Percentiles rank a stretch among this genome's conserved stretches.
Evolutionary conservation across 108 stramenopile genomes (phyloP).

Genomic region (Skeletonema grethae): DNA sequence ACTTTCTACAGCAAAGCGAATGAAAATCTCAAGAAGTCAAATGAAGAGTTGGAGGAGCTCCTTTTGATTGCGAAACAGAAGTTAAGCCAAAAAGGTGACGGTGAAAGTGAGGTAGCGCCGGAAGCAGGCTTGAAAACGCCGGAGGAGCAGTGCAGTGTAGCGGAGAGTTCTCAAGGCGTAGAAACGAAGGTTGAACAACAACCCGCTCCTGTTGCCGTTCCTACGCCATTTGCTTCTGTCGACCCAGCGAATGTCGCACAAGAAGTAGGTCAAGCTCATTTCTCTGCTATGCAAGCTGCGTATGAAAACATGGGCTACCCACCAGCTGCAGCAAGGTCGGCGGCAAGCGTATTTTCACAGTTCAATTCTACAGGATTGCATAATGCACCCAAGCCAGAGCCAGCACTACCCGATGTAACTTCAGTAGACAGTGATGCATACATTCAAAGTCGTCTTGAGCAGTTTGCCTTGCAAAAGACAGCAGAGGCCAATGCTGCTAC

Average conservation of each 20-base stretch:
- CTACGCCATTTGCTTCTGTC: not conserved
- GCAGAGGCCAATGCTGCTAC: slow-evolving; percentile 36
- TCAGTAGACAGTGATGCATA: slow-evolving; percentile 15
- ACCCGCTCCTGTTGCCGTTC: not conserved
- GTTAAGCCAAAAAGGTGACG: slow-evolving; percentile 1
- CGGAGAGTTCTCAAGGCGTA: not conserved
- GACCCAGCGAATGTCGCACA: not conserved
- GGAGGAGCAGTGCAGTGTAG: not conserved
- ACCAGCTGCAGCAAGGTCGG: slow-evolving; percentile 1
- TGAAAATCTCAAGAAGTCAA: slow-evolving; percentile 22
- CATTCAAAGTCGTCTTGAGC: slow-evolving; percentile 22
- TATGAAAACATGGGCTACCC: slow-evolving; percentile 20
- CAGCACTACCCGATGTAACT: not conserved
- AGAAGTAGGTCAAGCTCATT: slow-evolving; percentile 13
- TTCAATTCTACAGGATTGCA: slow-evolving; percentile 2
- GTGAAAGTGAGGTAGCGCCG: not conserved
- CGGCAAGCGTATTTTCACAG: slow-evolving; percentile 12
- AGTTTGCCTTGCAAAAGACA: slow-evolving; percentile 23
- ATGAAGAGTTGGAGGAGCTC: slow-evolving; percentile 29
- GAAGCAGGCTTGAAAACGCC: not conserved
- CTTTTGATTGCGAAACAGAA: slow-evolving; percentile 31
- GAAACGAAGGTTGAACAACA: slow-evolving; percentile 3
- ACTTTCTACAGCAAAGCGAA: slow-evolving; percentile 40
- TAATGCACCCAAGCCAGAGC: not conserved
- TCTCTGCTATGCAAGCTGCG: slow-evolving; percentile 8